phyloP scores from a whole-genome alignment of 306 rosid species.

The Cucumis hystrix region DNA sequence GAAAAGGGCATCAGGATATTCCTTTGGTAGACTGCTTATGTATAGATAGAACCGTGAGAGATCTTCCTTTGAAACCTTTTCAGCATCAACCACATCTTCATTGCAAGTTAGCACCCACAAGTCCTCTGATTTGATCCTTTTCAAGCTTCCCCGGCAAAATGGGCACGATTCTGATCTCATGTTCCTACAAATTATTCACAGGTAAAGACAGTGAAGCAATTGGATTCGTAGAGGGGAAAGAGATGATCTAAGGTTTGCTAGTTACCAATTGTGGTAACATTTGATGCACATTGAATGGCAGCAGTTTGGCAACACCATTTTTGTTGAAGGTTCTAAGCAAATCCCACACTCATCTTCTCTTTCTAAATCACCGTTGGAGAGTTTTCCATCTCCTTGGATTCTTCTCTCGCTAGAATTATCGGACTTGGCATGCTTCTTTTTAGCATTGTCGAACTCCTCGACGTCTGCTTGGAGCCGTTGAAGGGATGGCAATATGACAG shows the following conservation, averaged over 20 bases:
- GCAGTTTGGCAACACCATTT: conserved; percentile 73
- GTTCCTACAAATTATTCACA: conserved; percentile 30
- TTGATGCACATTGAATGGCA: conserved; percentile 86
- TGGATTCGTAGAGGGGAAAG: not conserved
- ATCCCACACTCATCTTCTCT: conserved; percentile 85
- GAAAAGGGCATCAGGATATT: conserved; percentile 52
- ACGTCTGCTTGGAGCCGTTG: conserved; percentile 68
- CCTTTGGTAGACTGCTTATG: conserved; percentile 51
- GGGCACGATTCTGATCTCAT: conserved; percentile 79
- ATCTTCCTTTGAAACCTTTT: conserved; percentile 49
- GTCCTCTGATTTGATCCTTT: conserved; percentile 55
- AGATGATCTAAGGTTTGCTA: not conserved
- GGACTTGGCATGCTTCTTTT: conserved; percentile 24
- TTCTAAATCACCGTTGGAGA: conserved; percentile 41
- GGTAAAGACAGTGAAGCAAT: not conserved
- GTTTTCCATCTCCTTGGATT: conserved; percentile 32
- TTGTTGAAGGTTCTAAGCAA: conserved; percentile 65
- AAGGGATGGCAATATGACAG: conserved; percentile 84
- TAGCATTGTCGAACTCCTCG: conserved; percentile 33
- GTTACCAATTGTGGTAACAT: conserved; percentile 64
- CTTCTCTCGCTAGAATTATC: conserved; percentile 37
- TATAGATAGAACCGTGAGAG: conserved; percentile 38
- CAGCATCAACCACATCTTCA: conserved; percentile 42
- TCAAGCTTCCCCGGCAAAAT: conserved; percentile 66
- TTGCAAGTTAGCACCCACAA: conserved; percentile 65